Conservation (phyloP, 129 eudicot species). For the Oenanthe sinensis region DNA sequence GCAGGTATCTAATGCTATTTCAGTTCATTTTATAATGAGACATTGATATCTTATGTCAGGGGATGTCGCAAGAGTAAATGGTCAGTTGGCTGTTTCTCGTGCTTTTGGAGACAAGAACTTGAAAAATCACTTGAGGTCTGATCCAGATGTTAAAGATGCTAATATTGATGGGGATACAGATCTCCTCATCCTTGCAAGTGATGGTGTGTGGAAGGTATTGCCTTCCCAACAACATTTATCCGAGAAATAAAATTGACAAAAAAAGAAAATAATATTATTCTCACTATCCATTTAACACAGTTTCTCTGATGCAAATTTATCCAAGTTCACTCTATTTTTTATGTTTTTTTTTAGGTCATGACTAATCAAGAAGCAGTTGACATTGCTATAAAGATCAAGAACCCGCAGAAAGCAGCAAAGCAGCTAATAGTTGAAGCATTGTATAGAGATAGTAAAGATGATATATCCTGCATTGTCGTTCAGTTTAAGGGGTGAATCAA, state of each 20-base stretch:
- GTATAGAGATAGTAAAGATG: conserved; percentile 68
- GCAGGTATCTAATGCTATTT: neutral
- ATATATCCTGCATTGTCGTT: conserved; percentile 74
- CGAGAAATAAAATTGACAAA: neutral
- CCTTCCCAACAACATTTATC: neutral
- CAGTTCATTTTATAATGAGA: neutral
- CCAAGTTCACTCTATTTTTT: neutral
- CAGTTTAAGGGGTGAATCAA: conserved; percentile 46
- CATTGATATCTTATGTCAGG: conserved; percentile 32
- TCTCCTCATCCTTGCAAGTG: conserved; percentile 72
- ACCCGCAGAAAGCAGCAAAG: conserved; percentile 81
- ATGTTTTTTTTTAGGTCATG: conserved; percentile 48
- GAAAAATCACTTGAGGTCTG: conserved; percentile 59
- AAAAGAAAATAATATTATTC: neutral
- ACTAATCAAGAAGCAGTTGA: conserved; percentile 79
- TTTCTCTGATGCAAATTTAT: neutral
- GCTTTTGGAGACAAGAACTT: conserved; percentile 88
- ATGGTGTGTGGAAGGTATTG: conserved; percentile 78
- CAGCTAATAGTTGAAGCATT: conserved; percentile 59
- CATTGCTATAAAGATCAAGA: conserved; percentile 50
- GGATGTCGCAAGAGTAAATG: conserved; percentile 80
- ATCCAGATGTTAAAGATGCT: conserved; percentile 52
- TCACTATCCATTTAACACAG: neutral
- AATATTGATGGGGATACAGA: conserved; percentile 49
- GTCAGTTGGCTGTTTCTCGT: conserved; percentile 86